phyloP scores from a whole-genome alignment of 257 asterid species.

The Verbena officinalis region DNA sequence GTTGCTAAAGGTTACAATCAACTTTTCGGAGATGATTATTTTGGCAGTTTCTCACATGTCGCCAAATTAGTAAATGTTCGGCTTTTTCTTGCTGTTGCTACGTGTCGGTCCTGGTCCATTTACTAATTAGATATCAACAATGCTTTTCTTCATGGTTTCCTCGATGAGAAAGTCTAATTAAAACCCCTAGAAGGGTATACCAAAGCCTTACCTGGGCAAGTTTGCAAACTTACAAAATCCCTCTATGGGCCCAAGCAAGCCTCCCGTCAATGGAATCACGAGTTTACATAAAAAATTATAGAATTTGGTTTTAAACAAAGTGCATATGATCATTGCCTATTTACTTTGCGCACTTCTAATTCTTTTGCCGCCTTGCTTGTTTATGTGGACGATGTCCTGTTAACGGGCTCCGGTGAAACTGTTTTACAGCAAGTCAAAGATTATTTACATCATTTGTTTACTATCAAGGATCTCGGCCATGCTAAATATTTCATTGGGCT shows the following conservation, averaged over 20 bases:
- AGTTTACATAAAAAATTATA: not conserved
- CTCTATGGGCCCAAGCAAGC: constrained; percentile 16
- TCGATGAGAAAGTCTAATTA: constrained; percentile 15
- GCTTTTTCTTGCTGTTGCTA: not conserved
- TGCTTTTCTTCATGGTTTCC: not conserved
- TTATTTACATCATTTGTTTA: not conserved
- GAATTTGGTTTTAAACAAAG: not conserved
- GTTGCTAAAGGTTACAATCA: not conserved
- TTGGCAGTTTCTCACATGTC: not conserved
- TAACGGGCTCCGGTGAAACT: fast-evolving
- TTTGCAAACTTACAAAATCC: not conserved
- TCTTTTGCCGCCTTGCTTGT: not conserved
- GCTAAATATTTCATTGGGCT: not conserved
- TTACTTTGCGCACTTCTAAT: not conserved
- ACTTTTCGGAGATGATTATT: not conserved
- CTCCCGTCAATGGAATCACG: not conserved
- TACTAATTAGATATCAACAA: not conserved
- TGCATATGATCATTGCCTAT: not conserved
- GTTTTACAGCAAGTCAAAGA: not conserved
- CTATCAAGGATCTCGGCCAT: not conserved
- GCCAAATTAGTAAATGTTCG: not conserved
- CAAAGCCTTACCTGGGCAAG: not conserved
- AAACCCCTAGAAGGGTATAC: not conserved
- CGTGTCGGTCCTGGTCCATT: not conserved
- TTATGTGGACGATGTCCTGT: constrained; percentile 4